Percentiles rank a stretch among this genome's conserved stretches.
These are phyloP conservation scores for Claviceps cyperi DNA, from an alignment of 2,329 filamentous ascomycete species.

Conservation along the genomic window DNA sequence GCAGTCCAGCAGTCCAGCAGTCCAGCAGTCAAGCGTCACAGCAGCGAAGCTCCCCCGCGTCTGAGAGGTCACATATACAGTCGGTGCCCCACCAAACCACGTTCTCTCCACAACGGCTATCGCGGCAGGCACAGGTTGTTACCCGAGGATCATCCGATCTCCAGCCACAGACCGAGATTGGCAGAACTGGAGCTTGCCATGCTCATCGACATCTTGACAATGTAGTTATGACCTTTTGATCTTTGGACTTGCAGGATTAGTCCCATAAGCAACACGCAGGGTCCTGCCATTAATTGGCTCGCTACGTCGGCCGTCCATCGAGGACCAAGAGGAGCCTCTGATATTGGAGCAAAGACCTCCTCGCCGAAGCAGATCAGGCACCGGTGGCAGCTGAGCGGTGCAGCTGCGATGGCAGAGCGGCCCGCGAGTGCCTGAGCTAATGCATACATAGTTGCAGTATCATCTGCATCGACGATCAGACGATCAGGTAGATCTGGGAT, in stretches of 20 bases:
- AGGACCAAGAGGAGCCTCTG: neutral
- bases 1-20: constrained; percentile 3
- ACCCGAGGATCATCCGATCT: neutral
- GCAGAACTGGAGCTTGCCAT: neutral
- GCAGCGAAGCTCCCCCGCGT: neutral
- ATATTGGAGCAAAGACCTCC: neutral
- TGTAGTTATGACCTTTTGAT: too few species aligned
- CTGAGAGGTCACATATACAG: neutral
- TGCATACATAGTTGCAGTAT: neutral
- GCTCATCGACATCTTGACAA: neutral
- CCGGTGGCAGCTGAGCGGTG: neutral
- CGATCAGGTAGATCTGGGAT: too few species aligned
- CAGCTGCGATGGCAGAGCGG: constrained; percentile 4
- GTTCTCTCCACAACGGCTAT: too few species aligned
- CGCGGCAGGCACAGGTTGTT: neutral
- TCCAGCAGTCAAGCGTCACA: constrained; percentile 5
- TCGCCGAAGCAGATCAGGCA: neutral
- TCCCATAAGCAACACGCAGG: too few species aligned
- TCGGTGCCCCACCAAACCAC: neutral
- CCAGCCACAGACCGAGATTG: neutral
- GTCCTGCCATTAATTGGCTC: too few species aligned
- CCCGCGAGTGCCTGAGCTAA: neutral
- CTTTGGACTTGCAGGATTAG: too few species aligned
- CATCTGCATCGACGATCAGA: too few species aligned
- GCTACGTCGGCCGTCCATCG: too few species aligned